These are phyloP conservation scores for Phytophthora agathidicida DNA, from an alignment of 352 stramenopile species.

Conservation along the genomic window DNA sequence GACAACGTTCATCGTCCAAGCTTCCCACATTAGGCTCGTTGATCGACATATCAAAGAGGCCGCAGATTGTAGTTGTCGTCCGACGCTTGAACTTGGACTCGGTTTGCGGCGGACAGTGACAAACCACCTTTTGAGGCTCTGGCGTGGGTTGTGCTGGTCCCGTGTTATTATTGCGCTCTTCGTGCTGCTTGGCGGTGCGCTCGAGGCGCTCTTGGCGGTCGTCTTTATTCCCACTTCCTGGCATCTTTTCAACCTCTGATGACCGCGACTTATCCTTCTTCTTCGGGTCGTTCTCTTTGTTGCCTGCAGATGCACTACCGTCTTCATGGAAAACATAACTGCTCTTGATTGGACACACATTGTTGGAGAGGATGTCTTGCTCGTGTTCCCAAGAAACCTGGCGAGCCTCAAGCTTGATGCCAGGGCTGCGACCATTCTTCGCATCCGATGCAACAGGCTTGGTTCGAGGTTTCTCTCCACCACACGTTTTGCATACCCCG, in stretches of 20 bases:
- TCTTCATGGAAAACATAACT: conserved; percentile 83
- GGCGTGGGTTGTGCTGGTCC: conserved; percentile 22
- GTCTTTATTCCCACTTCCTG: conserved; percentile 62
- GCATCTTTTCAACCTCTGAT: conserved; percentile 76
- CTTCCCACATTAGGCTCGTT: conserved; percentile 76
- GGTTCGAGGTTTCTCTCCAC: conserved; percentile 54
- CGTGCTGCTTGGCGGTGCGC: conserved; percentile 62
- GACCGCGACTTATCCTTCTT: conserved; percentile 53
- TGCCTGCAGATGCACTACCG: conserved; percentile 1
- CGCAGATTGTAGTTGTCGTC: conserved; percentile 57
- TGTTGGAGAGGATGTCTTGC: conserved; percentile 67
- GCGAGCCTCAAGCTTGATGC: conserved; percentile 45
- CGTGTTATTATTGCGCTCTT: conserved; percentile 77
- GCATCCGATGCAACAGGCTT: conserved; percentile 30
- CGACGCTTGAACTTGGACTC: conserved; percentile 44
- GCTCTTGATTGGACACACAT: conserved; percentile 68
- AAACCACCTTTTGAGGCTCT: conserved; percentile 35
- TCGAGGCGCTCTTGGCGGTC: conserved; percentile 75
- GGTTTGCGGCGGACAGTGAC: conserved; percentile 29
- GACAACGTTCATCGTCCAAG: conserved; percentile 76
- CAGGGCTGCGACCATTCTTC: conserved; percentile 21
- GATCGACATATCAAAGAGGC: conserved; percentile 81
- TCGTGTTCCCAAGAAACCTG: conserved; percentile 74
- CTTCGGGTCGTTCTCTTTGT: conserved; percentile 44
- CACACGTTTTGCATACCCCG: conserved; percentile 56